Conservation (phyloP, 768 basidiomycete species). For the Russula abietina region DNA sequence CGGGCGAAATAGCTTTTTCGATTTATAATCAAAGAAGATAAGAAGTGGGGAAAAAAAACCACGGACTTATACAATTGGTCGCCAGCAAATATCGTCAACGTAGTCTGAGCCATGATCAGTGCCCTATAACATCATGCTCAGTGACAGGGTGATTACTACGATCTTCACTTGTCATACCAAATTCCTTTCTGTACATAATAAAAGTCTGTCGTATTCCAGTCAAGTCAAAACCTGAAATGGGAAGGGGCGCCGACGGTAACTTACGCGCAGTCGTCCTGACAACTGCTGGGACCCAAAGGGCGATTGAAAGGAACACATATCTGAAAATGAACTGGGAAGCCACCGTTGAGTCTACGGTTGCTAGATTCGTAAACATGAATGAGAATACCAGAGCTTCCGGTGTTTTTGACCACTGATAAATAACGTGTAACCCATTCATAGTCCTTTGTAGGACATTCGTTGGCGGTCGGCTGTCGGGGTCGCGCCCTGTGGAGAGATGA, state of each 20-base stretch:
- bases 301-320: slow-evolving; percentile 43
- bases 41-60: not conserved
- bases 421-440: slow-evolving; percentile 32
- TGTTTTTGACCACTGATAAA: slow-evolving; percentile 39
- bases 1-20: slow-evolving; percentile 38
- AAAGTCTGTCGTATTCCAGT: slow-evolving; percentile 34
- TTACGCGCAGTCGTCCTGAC: slow-evolving; percentile 38
- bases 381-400: slow-evolving; percentile 37
- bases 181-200: slow-evolving; percentile 42
- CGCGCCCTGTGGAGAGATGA: slow-evolving; percentile 29
- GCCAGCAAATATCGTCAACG: slow-evolving; percentile 48
- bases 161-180: slow-evolving; percentile 32
- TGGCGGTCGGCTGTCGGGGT: slow-evolving; percentile 47
- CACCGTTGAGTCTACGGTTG: not conserved
- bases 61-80: slow-evolving; percentile 50
- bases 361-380: not conserved
- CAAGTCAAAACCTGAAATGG: slow-evolving; percentile 4
- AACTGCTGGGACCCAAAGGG: slow-evolving; percentile 48
- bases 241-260: slow-evolving; percentile 23
- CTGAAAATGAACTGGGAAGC: slow-evolving; percentile 44
- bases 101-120: slow-evolving; percentile 56
- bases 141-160: not conserved
- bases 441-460: slow-evolving; percentile 38
- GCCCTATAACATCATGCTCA: slow-evolving; percentile 34
- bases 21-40: not conserved